phyloP scores from a whole-genome alignment of 345 rosid species.

The Arabidopsis thaliana region DNA sequence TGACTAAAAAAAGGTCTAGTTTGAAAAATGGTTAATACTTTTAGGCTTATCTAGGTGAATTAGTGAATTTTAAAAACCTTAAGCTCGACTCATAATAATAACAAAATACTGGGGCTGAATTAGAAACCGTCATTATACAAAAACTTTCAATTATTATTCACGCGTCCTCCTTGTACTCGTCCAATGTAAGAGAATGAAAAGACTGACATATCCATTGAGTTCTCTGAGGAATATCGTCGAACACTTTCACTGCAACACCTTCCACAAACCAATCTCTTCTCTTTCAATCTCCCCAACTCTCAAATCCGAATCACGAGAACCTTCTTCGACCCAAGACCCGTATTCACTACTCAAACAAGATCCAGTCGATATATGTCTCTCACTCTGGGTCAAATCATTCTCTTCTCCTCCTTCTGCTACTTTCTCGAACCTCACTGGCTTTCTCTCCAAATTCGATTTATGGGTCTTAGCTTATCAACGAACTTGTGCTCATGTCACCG shows the following conservation, averaged over 20 bases:
- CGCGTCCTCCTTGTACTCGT: background rate
- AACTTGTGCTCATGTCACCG: conserved; percentile 73
- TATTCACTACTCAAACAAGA: conserved; percentile 79
- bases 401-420: conserved; percentile 64
- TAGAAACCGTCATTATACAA: background rate
- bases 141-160: background rate
- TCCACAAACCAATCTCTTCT: conserved; percentile 45
- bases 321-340: conserved; percentile 46
- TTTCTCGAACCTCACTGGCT: conserved; percentile 81
- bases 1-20: too few relatives aligned
- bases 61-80: background rate
- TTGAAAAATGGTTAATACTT: too few relatives aligned
- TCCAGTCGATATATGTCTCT: conserved; percentile 75
- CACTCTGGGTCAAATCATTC: conserved; percentile 93
- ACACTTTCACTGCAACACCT: conserved; percentile 54
- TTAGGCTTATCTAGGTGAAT: background rate
- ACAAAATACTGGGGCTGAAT: conserved; percentile 18
- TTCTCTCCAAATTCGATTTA: conserved; percentile 84
- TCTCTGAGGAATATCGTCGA: conserved; percentile 64
- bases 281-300: conserved; percentile 39
- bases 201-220: conserved; percentile 32
- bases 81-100: background rate
- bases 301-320: conserved; percentile 25
- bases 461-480: conserved; percentile 97
- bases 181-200: conserved; percentile 29